Evolutionary conservation across 768 basidiomycete genomes (phyloP).

Genomic region (Mycena pura): DNA sequence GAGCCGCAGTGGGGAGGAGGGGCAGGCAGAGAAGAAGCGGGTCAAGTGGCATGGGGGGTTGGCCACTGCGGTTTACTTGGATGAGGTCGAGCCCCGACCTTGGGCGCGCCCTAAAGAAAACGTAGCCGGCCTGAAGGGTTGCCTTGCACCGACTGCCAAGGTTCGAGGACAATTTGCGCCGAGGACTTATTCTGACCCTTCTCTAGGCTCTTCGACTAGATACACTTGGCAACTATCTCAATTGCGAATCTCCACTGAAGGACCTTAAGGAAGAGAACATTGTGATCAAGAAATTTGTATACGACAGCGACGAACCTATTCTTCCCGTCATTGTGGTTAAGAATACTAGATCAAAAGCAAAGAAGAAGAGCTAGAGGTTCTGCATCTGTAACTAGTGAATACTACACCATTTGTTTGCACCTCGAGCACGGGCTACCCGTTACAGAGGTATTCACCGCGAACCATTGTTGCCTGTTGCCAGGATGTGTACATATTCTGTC

Average conservation of each 20-base stretch:
- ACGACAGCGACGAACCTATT: conserved; percentile 65
- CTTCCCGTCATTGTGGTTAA: conserved; percentile 44
- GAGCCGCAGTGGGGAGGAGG: conserved; percentile 38
- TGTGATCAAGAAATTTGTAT: conserved; percentile 79
- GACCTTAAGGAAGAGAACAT: conserved; percentile 71
- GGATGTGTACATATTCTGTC: background rate
- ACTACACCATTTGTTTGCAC: too few species aligned
- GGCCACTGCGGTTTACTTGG: conserved; percentile 64
- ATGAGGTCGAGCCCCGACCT: conserved; percentile 64
- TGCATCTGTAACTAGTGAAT: conserved; percentile 23
- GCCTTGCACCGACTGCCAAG: conserved; percentile 71
- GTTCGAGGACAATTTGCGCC: conserved; percentile 34
- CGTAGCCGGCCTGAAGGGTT: conserved; percentile 62
- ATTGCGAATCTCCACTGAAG: conserved; percentile 59
- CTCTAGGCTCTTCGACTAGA: conserved; percentile 67
- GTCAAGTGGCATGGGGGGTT: conserved; percentile 84
- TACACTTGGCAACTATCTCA: conserved; percentile 71
- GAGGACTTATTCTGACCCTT: conserved; percentile 16
- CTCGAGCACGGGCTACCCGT: too few species aligned
- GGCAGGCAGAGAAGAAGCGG: conserved; percentile 50
- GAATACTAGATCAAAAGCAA: conserved; percentile 64
- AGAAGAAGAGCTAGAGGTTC: conserved; percentile 42
- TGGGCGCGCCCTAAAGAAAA: conserved; percentile 50
- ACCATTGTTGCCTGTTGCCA: too few species aligned
- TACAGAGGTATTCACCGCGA: too few species aligned